Evolutionary conservation across 1,139 yeast species (phyloP), one percentile per base, ranked within the genome.

Genomic region (Kazachstania sp.): DNA sequence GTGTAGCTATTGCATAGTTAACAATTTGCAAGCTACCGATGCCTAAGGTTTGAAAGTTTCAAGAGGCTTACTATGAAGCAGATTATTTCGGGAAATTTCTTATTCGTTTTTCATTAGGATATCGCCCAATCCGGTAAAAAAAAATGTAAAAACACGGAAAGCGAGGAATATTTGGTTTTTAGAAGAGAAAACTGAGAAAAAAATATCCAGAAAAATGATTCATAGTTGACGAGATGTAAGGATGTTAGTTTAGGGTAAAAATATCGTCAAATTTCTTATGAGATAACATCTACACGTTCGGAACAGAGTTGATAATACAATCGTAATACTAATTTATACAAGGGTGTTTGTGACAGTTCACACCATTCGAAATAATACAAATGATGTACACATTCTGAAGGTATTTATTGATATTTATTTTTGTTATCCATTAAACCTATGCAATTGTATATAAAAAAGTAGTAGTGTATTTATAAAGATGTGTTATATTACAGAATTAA

Each of bases 341-440:
- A 29, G 2, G 31, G 12, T 29, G 12, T 3, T 29, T 29, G 12
- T 29, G 13, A 11, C 31, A 3, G 6, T 28, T 28, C 30, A 28
- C 6, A 28, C 15, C 32, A 2, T 13, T 13, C 34, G 13, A 31
- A 3, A 31, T 31, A 13, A 13, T 7, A 23, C 8, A 23, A 23
- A 7, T 9, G 28, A 7, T 23, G 6, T 23, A 23, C 28, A 23
- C 4, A 18, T 37, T 4, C 4, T 8, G n/a, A 37, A 11, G 16
- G 13, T 19, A n/a, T 16, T 38, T 26, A 15, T 38, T 26, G 41
- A 38, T 26, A 38, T 30, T 38, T 38, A 38, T 38, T 26, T 11
- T 13, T 38, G 26, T 38, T 38, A 38, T 38, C 41, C 41, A 38
- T 38, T 38, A 26, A 38, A 26, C 41, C 41, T 38, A 38, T 38